Percentiles rank a stretch among this genome's conserved stretches.
Evolutionary conservation across 2,329 filamentous ascomycete genomes (phyloP).

Genomic region (Pseudogymnoascus sp.): DNA sequence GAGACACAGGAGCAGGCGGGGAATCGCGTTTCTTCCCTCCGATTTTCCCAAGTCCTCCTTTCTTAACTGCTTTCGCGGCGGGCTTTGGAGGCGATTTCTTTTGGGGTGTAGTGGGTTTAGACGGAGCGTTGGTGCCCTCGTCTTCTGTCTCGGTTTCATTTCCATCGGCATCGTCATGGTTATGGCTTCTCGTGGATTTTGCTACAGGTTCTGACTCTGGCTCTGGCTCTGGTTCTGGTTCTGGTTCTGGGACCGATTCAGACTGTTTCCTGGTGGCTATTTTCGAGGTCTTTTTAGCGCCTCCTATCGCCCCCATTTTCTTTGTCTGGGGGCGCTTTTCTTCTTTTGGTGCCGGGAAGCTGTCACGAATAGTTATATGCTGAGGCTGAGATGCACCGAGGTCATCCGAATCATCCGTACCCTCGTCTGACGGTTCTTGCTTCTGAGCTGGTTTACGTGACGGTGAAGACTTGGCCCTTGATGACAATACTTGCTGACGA

Average conservation of each 20-base stretch:
- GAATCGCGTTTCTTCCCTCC: constrained; percentile 21
- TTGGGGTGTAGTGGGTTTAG: neutral
- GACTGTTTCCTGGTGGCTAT: constrained; percentile 18
- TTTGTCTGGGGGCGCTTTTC: constrained; percentile 9
- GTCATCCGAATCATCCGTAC: constrained; percentile 21
- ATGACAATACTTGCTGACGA: constrained; percentile 12
- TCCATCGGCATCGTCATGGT: neutral
- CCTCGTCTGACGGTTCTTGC: constrained; percentile 12
- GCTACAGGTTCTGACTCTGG: neutral
- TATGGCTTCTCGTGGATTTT: neutral
- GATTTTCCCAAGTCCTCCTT: constrained; percentile 21
- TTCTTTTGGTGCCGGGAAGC: constrained; percentile 19
- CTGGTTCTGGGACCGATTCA: constrained; percentile 8
- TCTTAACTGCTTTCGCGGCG: constrained; percentile 14
- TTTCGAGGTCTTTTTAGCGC: constrained; percentile 15
- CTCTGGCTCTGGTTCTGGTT: constrained; percentile 9
- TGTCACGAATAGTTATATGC: constrained; percentile 22
- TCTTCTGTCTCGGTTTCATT: neutral
- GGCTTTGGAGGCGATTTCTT: neutral
- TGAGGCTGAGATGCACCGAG: constrained; percentile 23
- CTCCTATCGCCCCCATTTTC: constrained; percentile 13
- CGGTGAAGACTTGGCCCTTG: neutral
- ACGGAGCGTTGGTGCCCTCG: neutral
- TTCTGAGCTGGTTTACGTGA: neutral
- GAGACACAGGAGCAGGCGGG: neutral